Evolutionary conservation across 1,284 basidiomycete species (phyloP), one percentile per base, ranked within the genome.

Genomic region (Puccinia novopanici): DNA sequence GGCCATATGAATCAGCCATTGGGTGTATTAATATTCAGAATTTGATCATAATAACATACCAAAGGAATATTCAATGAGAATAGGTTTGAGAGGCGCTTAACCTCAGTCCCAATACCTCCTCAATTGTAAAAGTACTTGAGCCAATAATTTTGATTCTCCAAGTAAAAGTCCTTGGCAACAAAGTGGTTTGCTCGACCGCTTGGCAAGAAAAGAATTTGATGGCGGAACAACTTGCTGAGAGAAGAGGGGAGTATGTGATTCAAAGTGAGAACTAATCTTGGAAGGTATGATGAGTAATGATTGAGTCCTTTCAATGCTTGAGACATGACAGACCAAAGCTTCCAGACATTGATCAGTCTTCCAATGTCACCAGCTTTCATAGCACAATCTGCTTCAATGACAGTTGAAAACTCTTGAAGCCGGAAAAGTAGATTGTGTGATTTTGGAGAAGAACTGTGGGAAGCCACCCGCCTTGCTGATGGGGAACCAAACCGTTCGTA

Each of bases 331-430:
- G 48, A 40, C 74, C 74, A 76, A 24, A 48, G 13, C 50, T 76
- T 76, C 59, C 74, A 76, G 12, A 76, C 34, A 10, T 17, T 24
- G 19, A 76, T 65, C 5, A 76, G 61, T 12, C 50, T 30, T 5
- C 74, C 74, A 52, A 76, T 76, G 27, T 76, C 74, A 17, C 74
- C 61, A 3, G 74, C 57, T 48, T 63, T 45, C 24, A 54, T 76
- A 10, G 75, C 75, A 37, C 52, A 9, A 19, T 52, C 19, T 4
- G 50, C 50, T 52, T 52, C 19, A 22, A 52, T 17, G 19, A 52
- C 19, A 13, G 48, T 76, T 19, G 48, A 30, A 40, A 76, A 67
- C 0, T 76, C 61, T 8, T 52, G 75, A 13, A 76, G 63, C 15
- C 75, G 45, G 0, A 67, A 13, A 5, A 61, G 17, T 15, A 67